These are phyloP conservation scores for Neurospora cerealis DNA, from an alignment of 495 filamentous ascomycete genomes.

Conservation along the genomic window DNA sequence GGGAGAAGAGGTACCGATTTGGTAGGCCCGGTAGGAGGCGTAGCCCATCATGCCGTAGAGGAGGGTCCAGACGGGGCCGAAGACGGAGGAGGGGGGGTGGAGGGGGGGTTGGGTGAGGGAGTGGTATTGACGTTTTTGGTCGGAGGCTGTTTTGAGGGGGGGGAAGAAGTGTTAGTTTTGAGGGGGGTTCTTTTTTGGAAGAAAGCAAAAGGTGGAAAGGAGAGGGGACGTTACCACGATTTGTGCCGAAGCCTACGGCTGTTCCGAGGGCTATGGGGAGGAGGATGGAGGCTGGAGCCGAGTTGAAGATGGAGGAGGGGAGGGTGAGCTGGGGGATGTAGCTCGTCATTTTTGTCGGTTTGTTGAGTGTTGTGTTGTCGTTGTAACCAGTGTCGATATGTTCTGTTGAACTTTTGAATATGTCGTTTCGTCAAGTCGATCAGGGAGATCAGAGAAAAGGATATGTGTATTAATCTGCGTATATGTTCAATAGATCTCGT, in stretches of 20 bases:
- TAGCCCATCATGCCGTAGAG: conserved; percentile 89
- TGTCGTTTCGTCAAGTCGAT: background rate
- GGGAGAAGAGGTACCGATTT: conserved; percentile 38
- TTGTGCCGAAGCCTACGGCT: conserved; percentile 49
- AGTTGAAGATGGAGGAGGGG: conserved; percentile 52
- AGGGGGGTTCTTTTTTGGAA: too few relatives aligned
- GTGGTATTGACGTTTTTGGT: conserved; percentile 51
- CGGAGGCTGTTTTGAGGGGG: conserved; percentile 27
- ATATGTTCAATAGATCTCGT: background rate
- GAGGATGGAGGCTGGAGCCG: conserved; percentile 56
- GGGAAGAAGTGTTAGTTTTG: conserved; percentile 16
- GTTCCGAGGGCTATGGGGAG: conserved; percentile 57
- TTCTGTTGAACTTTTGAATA: background rate
- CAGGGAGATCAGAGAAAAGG: background rate
- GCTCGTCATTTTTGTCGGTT: conserved; percentile 48
- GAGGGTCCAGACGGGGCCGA: conserved; percentile 76
- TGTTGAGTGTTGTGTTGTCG: too few relatives aligned
- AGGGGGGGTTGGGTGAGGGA: conserved; percentile 69
- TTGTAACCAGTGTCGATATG: background rate
- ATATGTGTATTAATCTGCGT: background rate
- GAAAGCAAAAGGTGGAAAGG: too few relatives aligned
- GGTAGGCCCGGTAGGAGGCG: conserved; percentile 58
- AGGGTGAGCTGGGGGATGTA: conserved; percentile 55
- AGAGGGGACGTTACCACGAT: conserved; percentile 38
- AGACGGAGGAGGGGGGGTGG: conserved; percentile 67